These are phyloP conservation scores for Termitomyces titanicus DNA, from an alignment of 768 basidiomycete species.

Conservation along the genomic window DNA sequence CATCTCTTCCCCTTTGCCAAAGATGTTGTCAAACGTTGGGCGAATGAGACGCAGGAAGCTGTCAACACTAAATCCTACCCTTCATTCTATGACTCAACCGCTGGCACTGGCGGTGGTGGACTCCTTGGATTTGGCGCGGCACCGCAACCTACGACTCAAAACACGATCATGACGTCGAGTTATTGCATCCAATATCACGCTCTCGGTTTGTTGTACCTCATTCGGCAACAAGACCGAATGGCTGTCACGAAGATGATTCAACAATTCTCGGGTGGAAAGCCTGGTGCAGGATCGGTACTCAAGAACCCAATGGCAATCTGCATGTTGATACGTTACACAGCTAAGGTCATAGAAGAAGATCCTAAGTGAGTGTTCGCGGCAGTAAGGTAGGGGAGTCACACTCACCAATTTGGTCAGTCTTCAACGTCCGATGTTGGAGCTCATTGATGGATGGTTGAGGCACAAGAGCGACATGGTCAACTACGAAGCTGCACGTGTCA, in stretches of 20 bases:
- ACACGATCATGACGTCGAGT: slow-evolving; percentile 83
- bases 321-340: slow-evolving; percentile 96
- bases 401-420: slow-evolving; percentile 44
- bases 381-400: neutral
- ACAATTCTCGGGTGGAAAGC: slow-evolving; percentile 87
- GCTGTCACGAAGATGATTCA: slow-evolving; percentile 99
- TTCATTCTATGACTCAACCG: slow-evolving; percentile 57
- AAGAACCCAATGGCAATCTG: slow-evolving; percentile 97
- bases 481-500: slow-evolving; percentile 94
- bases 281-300: slow-evolving; percentile 76
- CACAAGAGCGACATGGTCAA: slow-evolving; percentile 99
- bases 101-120: slow-evolving; percentile 34
- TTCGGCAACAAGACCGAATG: slow-evolving; percentile 98
- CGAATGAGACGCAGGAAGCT: slow-evolving; percentile 98
- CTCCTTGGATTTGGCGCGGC: slow-evolving; percentile 76
- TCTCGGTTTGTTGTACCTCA: slow-evolving; percentile 87
- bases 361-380: slow-evolving; percentile 76
- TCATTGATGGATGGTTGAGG: slow-evolving; percentile 90
- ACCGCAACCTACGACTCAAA: slow-evolving; percentile 53
- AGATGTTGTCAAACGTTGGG: slow-evolving; percentile 97
- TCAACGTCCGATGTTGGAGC: slow-evolving; percentile 89
- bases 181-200: slow-evolving; percentile 97
- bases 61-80: slow-evolving; percentile 82
- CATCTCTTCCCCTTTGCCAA: slow-evolving; percentile 92
- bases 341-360: slow-evolving; percentile 99